A percentile compares a stretch with the other conserved stretches of the same genome.
phyloP scores from a whole-genome alignment of 2,329 filamentous ascomycete genomes.

The Leptographium lundbergii region DNA sequence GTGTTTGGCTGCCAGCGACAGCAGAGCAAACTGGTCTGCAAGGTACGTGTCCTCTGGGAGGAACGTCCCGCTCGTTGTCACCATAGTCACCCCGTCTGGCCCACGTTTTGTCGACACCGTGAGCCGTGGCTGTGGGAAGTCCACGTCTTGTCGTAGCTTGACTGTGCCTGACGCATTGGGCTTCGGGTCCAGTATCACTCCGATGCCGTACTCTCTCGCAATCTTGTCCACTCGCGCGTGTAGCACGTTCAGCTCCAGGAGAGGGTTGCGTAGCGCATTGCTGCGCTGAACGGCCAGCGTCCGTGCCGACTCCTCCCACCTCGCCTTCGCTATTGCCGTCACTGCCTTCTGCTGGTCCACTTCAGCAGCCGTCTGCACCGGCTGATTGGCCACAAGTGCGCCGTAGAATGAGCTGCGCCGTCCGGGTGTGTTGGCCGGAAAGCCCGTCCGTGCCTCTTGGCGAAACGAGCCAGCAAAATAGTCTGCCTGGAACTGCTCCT shows the following conservation, averaged over 20 bases:
- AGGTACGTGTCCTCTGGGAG: slow-evolving; percentile 65
- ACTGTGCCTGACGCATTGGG: slow-evolving; percentile 27
- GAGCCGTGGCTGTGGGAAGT: slow-evolving; percentile 38
- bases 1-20: slow-evolving; percentile 75
- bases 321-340: slow-evolving; percentile 50
- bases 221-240: slow-evolving; percentile 47
- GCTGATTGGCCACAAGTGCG: slow-evolving; percentile 52
- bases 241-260: slow-evolving; percentile 51
- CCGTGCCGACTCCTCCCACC: slow-evolving; percentile 54
- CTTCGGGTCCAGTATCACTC: slow-evolving; percentile 43
- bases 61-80: slow-evolving; percentile 53
- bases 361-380: slow-evolving; percentile 31
- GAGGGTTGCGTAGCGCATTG: slow-evolving; percentile 61
- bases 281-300: slow-evolving; percentile 46
- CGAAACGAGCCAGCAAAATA: slow-evolving; percentile 38
- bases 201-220: slow-evolving; percentile 43
- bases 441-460: slow-evolving; percentile 37
- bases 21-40: slow-evolving; percentile 68
- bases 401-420: slow-evolving; percentile 49
- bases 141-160: slow-evolving; percentile 34
- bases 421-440: slow-evolving; percentile 41
- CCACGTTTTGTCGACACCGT: slow-evolving; percentile 42
- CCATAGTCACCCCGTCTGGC: slow-evolving; percentile 47
- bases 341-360: slow-evolving; percentile 50
- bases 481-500: slow-evolving; percentile 69